phyloP scores from a whole-genome alignment of 1,284 basidiomycete species.

The Tylopilus microsporus region DNA sequence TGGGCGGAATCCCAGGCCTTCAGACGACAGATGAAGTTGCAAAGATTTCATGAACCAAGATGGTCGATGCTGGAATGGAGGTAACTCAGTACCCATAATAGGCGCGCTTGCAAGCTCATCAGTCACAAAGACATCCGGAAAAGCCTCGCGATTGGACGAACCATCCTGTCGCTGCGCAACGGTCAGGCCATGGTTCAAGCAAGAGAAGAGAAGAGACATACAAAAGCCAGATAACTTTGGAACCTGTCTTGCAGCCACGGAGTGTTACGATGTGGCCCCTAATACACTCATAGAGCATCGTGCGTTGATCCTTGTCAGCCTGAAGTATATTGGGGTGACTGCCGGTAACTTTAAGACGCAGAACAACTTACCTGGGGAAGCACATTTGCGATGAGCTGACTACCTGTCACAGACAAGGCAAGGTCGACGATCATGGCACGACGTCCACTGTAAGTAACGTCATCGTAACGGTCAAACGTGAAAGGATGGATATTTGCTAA shows the following conservation, averaged over 20 bases:
- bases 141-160: slow-evolving; percentile 23
- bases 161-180: slow-evolving; percentile 46
- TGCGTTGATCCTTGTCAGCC: slow-evolving; percentile 78
- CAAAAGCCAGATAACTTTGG: slow-evolving; percentile 85
- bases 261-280: slow-evolving; percentile 79
- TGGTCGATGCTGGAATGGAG: slow-evolving; percentile 13
- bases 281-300: slow-evolving; percentile 74
- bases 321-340: slow-evolving; percentile 26
- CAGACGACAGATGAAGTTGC: slow-evolving; percentile 21
- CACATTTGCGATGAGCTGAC: slow-evolving; percentile 74
- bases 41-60: slow-evolving; percentile 28
- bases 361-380: slow-evolving; percentile 54
- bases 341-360: slow-evolving; percentile 3
- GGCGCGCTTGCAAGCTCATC: slow-evolving; percentile 31
- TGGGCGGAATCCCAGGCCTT: slow-evolving; percentile 13
- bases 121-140: slow-evolving; percentile 10
- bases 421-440: slow-evolving; percentile 78
- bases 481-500: slow-evolving; percentile 25
- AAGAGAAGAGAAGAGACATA: slow-evolving; percentile 37
- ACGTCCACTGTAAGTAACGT: slow-evolving; percentile 48
- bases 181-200: slow-evolving; percentile 6
- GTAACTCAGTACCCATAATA: slow-evolving; percentile 38
- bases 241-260: slow-evolving; percentile 79
- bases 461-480: slow-evolving; percentile 4
- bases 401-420: slow-evolving; percentile 74